phyloP scores from a whole-genome alignment of 2,329 filamentous ascomycete species.

The Hymenotorrendiella dingleyae region DNA sequence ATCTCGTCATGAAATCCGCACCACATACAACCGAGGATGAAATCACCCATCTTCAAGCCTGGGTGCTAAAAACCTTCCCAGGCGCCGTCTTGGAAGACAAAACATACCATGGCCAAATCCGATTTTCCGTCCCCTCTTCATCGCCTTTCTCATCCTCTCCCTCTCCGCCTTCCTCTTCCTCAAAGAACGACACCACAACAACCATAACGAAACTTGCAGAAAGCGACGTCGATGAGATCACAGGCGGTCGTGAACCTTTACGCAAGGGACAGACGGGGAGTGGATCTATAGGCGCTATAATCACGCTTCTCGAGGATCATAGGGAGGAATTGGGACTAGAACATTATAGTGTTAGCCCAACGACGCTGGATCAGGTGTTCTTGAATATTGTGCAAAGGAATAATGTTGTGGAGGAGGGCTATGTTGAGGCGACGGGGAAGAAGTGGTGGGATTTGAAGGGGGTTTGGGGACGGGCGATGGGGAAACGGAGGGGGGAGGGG shows the following conservation, averaged over 20 bases:
- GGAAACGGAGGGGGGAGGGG: too few species aligned
- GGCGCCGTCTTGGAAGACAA: conserved; percentile 64
- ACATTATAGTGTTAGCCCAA: conserved; percentile 82
- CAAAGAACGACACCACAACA: not conserved
- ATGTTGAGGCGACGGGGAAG: conserved; percentile 26
- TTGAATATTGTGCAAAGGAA: conserved; percentile 76
- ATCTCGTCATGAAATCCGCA: conserved; percentile 69
- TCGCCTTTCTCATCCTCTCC: not conserved
- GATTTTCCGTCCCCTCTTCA: conserved; percentile 58
- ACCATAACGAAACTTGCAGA: not conserved
- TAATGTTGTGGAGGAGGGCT: conserved; percentile 69
- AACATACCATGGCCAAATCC: conserved; percentile 78
- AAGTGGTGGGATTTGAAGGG: not conserved
- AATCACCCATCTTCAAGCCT: conserved; percentile 59
- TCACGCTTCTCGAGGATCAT: conserved; percentile 44
- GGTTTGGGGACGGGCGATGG: too few species aligned
- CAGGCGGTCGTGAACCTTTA: not conserved
- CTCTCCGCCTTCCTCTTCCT: not conserved
- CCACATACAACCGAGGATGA: conserved; percentile 66
- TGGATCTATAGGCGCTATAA: not conserved
- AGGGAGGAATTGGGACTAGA: conserved; percentile 65
- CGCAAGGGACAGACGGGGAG: not conserved
- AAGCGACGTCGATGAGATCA: not conserved
- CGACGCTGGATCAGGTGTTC: conserved; percentile 88
- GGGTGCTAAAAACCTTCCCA: conserved; percentile 57